A percentile compares a stretch with the other conserved stretches of the same genome.
phyloP scores from a whole-genome alignment of 495 filamentous ascomycete species.

The Amorphotheca resinae region DNA sequence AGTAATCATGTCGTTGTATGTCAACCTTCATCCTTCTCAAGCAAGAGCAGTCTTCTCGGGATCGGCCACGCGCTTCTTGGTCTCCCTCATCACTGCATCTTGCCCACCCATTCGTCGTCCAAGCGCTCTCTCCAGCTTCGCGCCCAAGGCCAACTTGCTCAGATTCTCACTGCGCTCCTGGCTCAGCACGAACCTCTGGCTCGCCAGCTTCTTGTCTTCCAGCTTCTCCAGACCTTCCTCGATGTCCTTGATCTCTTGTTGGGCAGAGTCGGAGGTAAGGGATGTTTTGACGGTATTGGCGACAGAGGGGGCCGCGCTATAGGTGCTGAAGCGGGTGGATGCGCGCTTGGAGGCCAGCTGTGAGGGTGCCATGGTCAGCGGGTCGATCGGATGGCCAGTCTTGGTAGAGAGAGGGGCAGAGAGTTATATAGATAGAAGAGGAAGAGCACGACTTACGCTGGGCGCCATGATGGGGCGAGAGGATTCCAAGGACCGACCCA shows the following conservation, averaged over 20 bases:
- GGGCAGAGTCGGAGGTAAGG: constrained; percentile 45
- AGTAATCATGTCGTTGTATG: background rate
- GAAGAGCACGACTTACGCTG: constrained; percentile 41
- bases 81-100: constrained; percentile 71
- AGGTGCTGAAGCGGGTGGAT: constrained; percentile 71
- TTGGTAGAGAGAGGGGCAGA: constrained; percentile 3
- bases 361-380: constrained; percentile 8
- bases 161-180: constrained; percentile 75
- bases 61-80: constrained; percentile 20
- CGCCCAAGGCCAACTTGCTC: constrained; percentile 81
- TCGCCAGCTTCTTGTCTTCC: constrained; percentile 74
- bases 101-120: constrained; percentile 80
- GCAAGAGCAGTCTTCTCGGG: constrained; percentile 1
- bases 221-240: constrained; percentile 76
- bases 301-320: constrained; percentile 57
- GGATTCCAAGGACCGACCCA: constrained; percentile 59
- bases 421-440: background rate
- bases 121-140: constrained; percentile 88
- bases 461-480: constrained; percentile 66
- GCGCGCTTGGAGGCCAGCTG: constrained; percentile 44
- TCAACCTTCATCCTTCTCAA: background rate
- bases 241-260: constrained; percentile 67
- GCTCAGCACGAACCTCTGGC: constrained; percentile 75
- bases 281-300: constrained; percentile 27
- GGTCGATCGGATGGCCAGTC: constrained; percentile 6